phyloP scores from a whole-genome alignment of 1,284 basidiomycete genomes.

The Ganoderma lingzhi region DNA sequence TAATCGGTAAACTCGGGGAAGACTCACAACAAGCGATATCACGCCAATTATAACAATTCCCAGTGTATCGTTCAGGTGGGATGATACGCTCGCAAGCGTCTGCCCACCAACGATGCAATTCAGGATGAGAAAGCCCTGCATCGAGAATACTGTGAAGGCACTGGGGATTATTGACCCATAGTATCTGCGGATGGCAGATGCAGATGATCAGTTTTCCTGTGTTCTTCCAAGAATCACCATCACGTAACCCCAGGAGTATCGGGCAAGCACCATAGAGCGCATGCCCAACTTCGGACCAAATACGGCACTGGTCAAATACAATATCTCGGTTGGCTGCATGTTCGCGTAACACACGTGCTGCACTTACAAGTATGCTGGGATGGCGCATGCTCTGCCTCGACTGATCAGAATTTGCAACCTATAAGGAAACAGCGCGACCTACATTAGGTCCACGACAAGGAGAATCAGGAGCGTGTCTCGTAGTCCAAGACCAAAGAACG shows the following conservation, averaged over 20 bases:
- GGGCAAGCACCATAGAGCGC: constrained; percentile 70
- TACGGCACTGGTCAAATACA: constrained; percentile 50
- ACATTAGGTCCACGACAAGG: constrained; percentile 64
- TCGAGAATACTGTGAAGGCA: constrained; percentile 66
- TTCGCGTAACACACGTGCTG: not conserved
- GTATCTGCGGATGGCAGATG: constrained; percentile 51
- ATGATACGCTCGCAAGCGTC: constrained; percentile 69
- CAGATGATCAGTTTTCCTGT: not conserved
- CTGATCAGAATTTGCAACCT: not conserved
- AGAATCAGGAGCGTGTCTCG: constrained; percentile 59
- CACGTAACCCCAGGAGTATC: constrained; percentile 61
- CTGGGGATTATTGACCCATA: constrained; percentile 71
- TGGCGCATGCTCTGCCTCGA: constrained; percentile 36
- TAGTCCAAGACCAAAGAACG: constrained; percentile 64
- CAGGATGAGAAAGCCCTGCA: constrained; percentile 77
- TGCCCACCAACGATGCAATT: constrained; percentile 83
- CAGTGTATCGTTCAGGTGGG: constrained; percentile 57
- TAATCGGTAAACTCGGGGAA: too few relatives aligned
- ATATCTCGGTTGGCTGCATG: not conserved
- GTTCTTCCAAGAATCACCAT: not conserved
- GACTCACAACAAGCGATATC: constrained; percentile 63
- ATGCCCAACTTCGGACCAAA: constrained; percentile 71
- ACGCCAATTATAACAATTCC: constrained; percentile 84
- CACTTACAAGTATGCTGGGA: constrained; percentile 65
- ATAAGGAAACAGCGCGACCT: constrained; percentile 33